Percentiles rank a stretch among this genome's conserved stretches.
Conservation (phyloP, 78 protist species). For the Paratrimastix pyriformis region DNA sequence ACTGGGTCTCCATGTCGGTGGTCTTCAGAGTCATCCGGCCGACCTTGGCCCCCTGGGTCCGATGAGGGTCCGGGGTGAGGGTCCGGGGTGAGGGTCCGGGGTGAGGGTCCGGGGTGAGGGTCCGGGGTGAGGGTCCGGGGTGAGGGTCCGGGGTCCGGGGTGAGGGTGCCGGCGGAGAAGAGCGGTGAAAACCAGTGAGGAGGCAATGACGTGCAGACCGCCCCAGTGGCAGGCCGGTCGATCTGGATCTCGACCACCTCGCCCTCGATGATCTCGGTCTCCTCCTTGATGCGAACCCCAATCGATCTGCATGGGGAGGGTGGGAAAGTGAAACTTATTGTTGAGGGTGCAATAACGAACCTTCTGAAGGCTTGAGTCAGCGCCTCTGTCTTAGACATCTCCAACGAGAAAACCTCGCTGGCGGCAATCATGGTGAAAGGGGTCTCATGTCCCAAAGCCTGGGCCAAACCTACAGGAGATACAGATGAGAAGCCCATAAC, state of each 20-base stretch:
- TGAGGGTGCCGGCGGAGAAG: neutral
- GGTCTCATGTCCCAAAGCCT: conserved; percentile 76
- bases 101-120: no score
- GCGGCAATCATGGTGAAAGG: conserved; percentile 92
- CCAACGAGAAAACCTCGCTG: conserved; percentile 91
- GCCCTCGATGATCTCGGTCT: conserved; percentile 95
- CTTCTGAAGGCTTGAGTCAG: conserved; percentile 90
- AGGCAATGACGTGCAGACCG: conserved; percentile 11
- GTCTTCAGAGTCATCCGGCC: conserved; percentile 97
- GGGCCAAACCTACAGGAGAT: conserved; percentile 50
- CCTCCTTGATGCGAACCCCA: conserved; percentile 81
- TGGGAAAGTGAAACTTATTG: no score
- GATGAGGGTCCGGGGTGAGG: no score
- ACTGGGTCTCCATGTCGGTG: conserved; percentile 98
- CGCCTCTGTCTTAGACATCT: conserved; percentile 95
- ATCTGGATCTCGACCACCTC: conserved; percentile 89
- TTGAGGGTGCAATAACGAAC: no score
- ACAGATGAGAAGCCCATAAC: neutral
- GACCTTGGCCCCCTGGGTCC: conserved; percentile 49
- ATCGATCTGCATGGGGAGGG: neutral
- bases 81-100: no score
- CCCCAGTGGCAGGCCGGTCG: conserved; percentile 47
- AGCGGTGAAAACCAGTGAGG: no score
- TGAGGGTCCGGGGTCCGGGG: no score
- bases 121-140: no score